Evolutionary conservation across 768 basidiomycete species (phyloP), one percentile per base, ranked within the genome.

Genomic region (Mycena galopus): DNA sequence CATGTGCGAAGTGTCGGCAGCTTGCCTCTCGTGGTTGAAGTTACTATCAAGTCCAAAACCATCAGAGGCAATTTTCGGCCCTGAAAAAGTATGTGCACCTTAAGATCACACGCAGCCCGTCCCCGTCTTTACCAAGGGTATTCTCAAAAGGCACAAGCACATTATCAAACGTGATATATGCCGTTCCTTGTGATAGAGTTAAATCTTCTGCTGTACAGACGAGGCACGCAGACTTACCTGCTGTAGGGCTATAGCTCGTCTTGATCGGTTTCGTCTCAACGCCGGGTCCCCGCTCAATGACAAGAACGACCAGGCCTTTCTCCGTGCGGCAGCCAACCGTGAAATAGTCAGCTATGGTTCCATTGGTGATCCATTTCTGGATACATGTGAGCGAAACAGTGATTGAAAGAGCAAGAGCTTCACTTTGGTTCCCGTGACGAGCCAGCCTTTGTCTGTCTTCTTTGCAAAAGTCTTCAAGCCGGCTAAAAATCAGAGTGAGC

Each of bases 141-240:
- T 98, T 95, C 76, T 91, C 94, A 6, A 93, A 90, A 10, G 97
- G 96, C 0, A 96, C 96, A 73, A 90, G 91, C 42, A 93, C 96
- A 66, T 95, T 87, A 66, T 96, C 94, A 72, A 95, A 94, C 0
- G 93, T 94, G 71, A 95, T 88, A 73, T 91, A 93, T 33, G 90
- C 91, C 1, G 97, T 98, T 12, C 97, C 68, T 64, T 21, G 29
- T 12, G 35, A 8, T 1, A 11, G 27, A 21, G 17, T 63, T 25
- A 50, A n/a, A 55, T 58, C 37, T 37, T n/a, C 16, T 23, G 8
- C 1, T 16, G 11, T 16, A 1, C 29, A 0, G 14, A 37, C 0
- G 12, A 0, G 2, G 29, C 10, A 12, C 25, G 35, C 25, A n/a
- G 7, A 14, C 66, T 51, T 35, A 59, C 73, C 97, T 17, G 97